These are phyloP conservation scores for Aspergillus calidoustus DNA, from an alignment of 2,329 filamentous ascomycete species.

Conservation along the genomic window DNA sequence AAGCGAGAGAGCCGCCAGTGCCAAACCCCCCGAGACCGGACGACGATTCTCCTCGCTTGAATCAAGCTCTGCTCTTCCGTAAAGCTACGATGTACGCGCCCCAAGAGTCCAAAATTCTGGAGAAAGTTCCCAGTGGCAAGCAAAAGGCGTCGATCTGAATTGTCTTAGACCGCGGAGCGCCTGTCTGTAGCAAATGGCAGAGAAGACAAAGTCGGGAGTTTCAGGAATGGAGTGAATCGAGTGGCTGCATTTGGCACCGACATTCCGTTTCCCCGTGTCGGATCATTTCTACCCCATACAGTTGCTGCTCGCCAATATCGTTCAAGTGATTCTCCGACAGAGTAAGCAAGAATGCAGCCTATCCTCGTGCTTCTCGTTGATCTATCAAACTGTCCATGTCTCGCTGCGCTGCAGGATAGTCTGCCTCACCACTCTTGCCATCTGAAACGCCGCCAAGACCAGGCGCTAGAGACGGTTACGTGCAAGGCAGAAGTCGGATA, in stretches of 20 bases:
- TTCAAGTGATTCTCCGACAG: background rate
- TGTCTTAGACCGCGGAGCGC: background rate
- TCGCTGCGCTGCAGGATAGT: background rate
- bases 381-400: background rate
- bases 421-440: background rate
- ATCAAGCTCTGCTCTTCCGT: background rate
- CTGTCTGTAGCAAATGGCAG: slow-evolving; percentile 27
- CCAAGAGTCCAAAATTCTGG: background rate
- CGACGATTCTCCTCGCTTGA: slow-evolving; percentile 9
- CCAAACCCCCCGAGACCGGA: slow-evolving; percentile 31
- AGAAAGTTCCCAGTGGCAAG: slow-evolving; percentile 3
- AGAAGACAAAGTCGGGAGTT: slow-evolving; percentile 33
- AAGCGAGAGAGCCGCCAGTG: slow-evolving; percentile 19
- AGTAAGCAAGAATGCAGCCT: background rate
- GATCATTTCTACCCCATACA: slow-evolving; percentile 10
- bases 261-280: slow-evolving; percentile 20
- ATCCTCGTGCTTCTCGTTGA: background rate
- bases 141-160: slow-evolving; percentile 5
- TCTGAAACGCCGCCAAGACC: background rate
- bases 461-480: background rate
- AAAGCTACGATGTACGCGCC: background rate
- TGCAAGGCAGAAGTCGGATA: background rate
- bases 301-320: background rate
- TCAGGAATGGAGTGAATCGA: slow-evolving; percentile 35
- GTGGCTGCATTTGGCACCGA: slow-evolving; percentile 19